Percentiles rank a stretch among this genome's conserved stretches.
Evolutionary conservation across 2,329 filamentous ascomycete genomes (phyloP).

Genomic region (Fusarium falciforme): DNA sequence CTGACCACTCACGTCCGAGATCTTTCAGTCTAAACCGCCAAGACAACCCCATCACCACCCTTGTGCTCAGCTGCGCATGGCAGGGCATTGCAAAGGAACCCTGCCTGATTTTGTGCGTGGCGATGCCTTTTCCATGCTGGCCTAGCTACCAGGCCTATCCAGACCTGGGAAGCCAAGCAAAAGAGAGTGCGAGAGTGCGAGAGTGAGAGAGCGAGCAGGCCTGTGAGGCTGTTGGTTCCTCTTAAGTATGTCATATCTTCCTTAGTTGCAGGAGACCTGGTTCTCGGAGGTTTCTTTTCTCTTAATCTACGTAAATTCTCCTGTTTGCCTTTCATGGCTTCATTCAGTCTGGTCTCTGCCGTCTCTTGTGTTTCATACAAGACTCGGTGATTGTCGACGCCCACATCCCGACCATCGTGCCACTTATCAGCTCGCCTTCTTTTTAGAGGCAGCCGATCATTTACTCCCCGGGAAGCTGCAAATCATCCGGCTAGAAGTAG

Average conservation of each 20-base stretch:
- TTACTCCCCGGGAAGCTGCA: background rate
- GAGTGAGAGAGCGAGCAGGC: background rate
- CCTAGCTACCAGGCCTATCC: background rate
- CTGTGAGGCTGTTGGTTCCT: background rate
- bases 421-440: background rate
- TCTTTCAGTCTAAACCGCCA: background rate
- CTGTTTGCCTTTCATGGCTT: background rate
- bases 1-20: background rate
- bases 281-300: background rate
- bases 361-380: background rate
- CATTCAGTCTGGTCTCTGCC: background rate
- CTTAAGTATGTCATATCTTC: background rate
- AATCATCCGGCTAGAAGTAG: background rate
- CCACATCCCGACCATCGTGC: background rate
- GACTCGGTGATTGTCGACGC: background rate
- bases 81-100: background rate
- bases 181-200: background rate
- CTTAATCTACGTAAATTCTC: background rate
- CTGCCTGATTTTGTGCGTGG: background rate
- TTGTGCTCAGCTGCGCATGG: background rate
- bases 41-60: background rate
- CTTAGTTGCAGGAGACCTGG: background rate
- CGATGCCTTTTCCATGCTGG: background rate
- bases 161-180: background rate
- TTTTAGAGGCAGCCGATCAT: constrained; percentile 2